Evolutionary conservation across 1,139 yeast species (phyloP).

Genomic region (Taphrina communis): DNA sequence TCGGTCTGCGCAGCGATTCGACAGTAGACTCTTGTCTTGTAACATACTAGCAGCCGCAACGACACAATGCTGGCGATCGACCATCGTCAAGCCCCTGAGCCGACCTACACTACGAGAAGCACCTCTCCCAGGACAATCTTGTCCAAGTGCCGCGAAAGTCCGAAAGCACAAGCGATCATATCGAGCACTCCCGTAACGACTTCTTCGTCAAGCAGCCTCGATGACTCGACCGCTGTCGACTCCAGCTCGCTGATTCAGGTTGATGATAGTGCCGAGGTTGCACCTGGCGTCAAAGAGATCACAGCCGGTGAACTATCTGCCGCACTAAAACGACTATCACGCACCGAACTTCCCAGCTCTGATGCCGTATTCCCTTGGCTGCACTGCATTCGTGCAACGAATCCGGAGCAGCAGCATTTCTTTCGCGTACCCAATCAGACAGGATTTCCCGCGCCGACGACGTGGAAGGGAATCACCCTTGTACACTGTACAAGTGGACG

Average conservation of each 20-base stretch:
- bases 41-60: not conserved
- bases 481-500: constrained; percentile 8
- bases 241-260: too few species aligned
- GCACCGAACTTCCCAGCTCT: constrained; percentile 68
- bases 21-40: too few species aligned
- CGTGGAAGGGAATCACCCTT: constrained; percentile 16
- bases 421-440: constrained; percentile 39
- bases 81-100: constrained; percentile 26
- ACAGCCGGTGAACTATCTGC: constrained; percentile 49
- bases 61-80: constrained; percentile 26
- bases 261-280: not conserved
- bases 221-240: too few species aligned
- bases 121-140: constrained; percentile 20
- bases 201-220: too few species aligned
- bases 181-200: not conserved
- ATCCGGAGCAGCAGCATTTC: constrained; percentile 51
- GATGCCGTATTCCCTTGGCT: constrained; percentile 85
- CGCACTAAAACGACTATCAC: constrained; percentile 50
- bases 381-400: constrained; percentile 63
- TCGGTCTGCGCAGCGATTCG: too few species aligned
- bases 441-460: constrained; percentile 15
- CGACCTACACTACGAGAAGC: constrained; percentile 25
- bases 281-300: constrained; percentile 47
- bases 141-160: not conserved
- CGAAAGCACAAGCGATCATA: not conserved